Evolutionary conservation across 345 rosid species (phyloP).

Genomic region (Hirschfeldia incana): DNA sequence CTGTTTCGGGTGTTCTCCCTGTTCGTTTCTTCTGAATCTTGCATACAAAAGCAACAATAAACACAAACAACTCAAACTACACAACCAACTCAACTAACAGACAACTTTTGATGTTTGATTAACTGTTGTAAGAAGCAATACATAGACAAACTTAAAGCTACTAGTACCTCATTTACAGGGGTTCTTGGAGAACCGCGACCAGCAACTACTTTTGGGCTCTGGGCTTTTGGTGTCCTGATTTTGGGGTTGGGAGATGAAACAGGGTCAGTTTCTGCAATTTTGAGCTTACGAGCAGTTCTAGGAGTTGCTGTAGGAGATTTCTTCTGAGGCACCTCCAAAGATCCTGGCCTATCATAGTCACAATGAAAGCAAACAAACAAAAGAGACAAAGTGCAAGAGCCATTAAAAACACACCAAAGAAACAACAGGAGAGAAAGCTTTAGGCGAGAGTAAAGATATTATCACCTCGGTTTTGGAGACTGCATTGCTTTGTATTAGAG

Average conservation of each 20-base stretch:
- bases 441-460: not conserved
- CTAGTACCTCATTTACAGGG: constrained; percentile 69
- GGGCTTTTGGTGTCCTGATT: constrained; percentile 63
- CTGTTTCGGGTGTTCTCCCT: constrained; percentile 56
- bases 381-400: not conserved
- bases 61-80: not conserved
- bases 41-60: constrained; percentile 13
- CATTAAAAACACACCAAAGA: not conserved
- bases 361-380: constrained; percentile 12
- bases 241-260: constrained; percentile 52
- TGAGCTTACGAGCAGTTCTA: constrained; percentile 66
- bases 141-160: not conserved
- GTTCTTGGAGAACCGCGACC: constrained; percentile 75
- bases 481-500: constrained; percentile 55
- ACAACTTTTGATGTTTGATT: not conserved
- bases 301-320: constrained; percentile 68
- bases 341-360: constrained; percentile 45
- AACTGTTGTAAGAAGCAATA: not conserved
- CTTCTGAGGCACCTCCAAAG: constrained; percentile 64
- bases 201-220: constrained; percentile 60
- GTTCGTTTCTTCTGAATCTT: constrained; percentile 63
- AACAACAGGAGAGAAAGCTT: not conserved
- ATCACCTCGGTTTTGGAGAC: constrained; percentile 84
- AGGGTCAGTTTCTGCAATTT: constrained; percentile 52
- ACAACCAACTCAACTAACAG: not conserved